Base-by-base conservation (phyloP, 805 yeast species). In the Candida xiaguanensis region DNA sequence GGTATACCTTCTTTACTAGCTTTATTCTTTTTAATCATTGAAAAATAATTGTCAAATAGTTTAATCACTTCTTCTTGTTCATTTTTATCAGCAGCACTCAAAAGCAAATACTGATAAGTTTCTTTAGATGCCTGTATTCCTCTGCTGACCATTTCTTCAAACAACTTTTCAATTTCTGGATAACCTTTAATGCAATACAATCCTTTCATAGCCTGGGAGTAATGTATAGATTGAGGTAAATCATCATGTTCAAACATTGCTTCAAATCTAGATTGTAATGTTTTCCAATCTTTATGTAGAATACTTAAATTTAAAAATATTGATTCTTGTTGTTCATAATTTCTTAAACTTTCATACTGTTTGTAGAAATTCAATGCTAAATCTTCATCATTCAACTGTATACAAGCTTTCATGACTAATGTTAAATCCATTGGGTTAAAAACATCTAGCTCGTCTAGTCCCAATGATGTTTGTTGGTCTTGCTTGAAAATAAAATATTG, bases 151-250 rank as follows among this genome's bases (percentile, higher is more conserved):
- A 79, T 49, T 49, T 76, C 73, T n/a, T 60, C 43, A 58, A 68
- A 82, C 41, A 85, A 60, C 41, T 53, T 57, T 19, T 72, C 74
- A 8, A 75, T 78, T 52, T 69, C 73, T 28, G 56, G 68, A 29
- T 51, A 58, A 47, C 75, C 78, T 8, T 77, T 81, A 24, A 63
- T 53, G 4, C 51, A 45, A 1, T 85, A 80, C 43, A 85, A 59
- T 0, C 84, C 78, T 38, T 65, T 59, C 74, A 85, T 79, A 9
- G 82, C 78, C 13, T 78, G 71, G 3, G 74, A 67, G 52, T 83
- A 84, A 47, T 83, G 86, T 20, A 55, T 51, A 22, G 68, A 58
- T 34, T 70, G 69, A 1, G 85, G 85, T 18, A 75, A 56, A 30
- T 73, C 63, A 1, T 77, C 80, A n/a, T 64, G 56, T 1, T 75